Conservation (phyloP, 1,284 basidiomycete species). For the Prillingera fragicola region DNA sequence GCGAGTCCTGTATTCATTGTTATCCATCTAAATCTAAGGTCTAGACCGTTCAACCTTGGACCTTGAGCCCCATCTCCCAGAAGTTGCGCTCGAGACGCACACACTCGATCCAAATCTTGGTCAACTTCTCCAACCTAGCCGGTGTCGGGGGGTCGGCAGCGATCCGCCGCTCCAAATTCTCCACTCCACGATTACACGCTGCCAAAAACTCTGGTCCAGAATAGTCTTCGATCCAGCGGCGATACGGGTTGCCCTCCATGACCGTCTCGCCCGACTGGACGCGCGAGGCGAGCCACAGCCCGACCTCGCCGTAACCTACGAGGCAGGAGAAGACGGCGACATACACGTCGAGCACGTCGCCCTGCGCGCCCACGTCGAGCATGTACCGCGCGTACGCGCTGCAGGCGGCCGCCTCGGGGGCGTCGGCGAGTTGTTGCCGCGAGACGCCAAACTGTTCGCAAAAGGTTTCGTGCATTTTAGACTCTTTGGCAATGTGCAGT, state of each 20-base stretch:
- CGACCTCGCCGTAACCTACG: constrained; percentile 91
- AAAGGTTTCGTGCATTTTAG: constrained; percentile 63
- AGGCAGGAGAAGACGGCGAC: constrained; percentile 82
- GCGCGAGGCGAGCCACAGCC: constrained; percentile 66
- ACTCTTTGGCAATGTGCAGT: constrained; percentile 62
- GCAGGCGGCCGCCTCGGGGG: constrained; percentile 64
- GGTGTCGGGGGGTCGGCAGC: constrained; percentile 62
- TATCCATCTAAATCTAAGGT: neutral
- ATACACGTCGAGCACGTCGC: constrained; percentile 66
- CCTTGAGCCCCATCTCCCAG: constrained; percentile 61
- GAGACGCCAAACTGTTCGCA: constrained; percentile 66
- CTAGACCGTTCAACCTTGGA: neutral
- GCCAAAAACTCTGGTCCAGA: constrained; percentile 63
- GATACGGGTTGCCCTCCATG: constrained; percentile 65
- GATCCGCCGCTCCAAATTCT: constrained; percentile 58
- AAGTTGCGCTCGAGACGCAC: constrained; percentile 76
- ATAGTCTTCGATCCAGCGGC: constrained; percentile 76
- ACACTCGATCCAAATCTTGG: constrained; percentile 69
- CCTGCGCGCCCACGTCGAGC: constrained; percentile 66
- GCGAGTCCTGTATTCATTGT: neutral
- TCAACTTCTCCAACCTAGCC: constrained; percentile 61
- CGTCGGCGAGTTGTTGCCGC: constrained; percentile 56
- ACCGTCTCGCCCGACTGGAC: constrained; percentile 54
- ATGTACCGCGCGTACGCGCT: constrained; percentile 82
- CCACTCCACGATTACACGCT: constrained; percentile 67